Evolutionary conservation across 2,329 filamentous ascomycete species (phyloP).

Genomic region (Aspergillus pseudoglaucus): DNA sequence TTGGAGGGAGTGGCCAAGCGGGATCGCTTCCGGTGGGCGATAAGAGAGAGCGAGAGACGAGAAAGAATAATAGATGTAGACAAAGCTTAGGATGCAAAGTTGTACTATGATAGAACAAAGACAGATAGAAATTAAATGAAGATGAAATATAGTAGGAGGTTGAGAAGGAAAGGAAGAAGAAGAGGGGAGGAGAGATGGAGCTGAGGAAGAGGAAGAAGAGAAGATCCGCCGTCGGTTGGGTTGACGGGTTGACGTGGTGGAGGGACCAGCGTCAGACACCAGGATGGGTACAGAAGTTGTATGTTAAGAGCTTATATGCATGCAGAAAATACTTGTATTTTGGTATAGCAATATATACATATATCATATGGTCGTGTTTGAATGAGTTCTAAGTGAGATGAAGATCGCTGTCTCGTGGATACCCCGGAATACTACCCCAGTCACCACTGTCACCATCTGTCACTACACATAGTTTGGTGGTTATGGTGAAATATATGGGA

Average conservation of each 20-base stretch:
- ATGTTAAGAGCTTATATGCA: too few relatives aligned
- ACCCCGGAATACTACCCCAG: too few relatives aligned
- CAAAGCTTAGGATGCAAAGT: neutral
- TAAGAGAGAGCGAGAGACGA: neutral
- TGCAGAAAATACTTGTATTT: too few relatives aligned
- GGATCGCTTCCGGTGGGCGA: neutral
- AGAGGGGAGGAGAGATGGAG: constrained; percentile 2
- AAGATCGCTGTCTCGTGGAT: too few relatives aligned
- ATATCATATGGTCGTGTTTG: neutral
- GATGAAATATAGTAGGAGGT: neutral
- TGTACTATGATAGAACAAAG: neutral
- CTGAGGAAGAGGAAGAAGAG: constrained; percentile 10
- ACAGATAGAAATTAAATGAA: neutral
- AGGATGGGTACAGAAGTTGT: neutral
- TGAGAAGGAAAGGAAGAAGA: constrained; percentile 1
- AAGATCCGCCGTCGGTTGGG: constrained; percentile 4
- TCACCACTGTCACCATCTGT: too few relatives aligned
- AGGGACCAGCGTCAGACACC: constrained; percentile 22
- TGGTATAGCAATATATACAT: too few relatives aligned
- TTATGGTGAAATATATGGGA: too few relatives aligned
- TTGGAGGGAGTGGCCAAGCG: constrained; percentile 11
- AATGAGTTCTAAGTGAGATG: too few relatives aligned
- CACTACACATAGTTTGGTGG: too few relatives aligned
- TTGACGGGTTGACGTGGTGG: constrained; percentile 21
- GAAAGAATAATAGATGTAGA: neutral